Conservation (phyloP, 768 basidiomycete genomes). For the Psilocybe tampanensis region DNA sequence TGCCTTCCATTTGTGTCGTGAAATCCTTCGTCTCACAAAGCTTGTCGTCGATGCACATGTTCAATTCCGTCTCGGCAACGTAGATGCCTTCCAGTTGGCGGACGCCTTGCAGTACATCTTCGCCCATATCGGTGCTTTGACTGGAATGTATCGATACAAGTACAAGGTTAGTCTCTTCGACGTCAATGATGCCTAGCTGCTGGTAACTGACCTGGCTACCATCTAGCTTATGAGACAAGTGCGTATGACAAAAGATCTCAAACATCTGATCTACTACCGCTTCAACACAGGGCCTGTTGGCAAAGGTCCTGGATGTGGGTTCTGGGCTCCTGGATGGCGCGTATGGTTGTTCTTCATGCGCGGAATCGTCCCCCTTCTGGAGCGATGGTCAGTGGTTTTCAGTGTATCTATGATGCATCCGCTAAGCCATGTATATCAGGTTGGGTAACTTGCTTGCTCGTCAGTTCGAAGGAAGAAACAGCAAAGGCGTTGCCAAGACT, state of each 20-base stretch:
- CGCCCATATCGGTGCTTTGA: slow-evolving; percentile 94
- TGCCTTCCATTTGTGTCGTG: slow-evolving; percentile 97
- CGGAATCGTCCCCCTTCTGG: slow-evolving; percentile 95
- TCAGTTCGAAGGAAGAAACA: slow-evolving; percentile 98
- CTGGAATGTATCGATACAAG: slow-evolving; percentile 99
- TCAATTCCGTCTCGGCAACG: slow-evolving; percentile 96
- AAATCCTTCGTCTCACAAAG: slow-evolving; percentile 96
- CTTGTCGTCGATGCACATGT: slow-evolving; percentile 99
- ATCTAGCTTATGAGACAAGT: slow-evolving; percentile 95
- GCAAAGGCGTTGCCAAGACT: slow-evolving; percentile 95
- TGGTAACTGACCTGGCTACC: not conserved
- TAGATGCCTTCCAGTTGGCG: slow-evolving; percentile 98
- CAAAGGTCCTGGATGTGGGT: slow-evolving; percentile 97
- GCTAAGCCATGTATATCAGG: slow-evolving; percentile 34
- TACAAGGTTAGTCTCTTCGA: slow-evolving; percentile 69
- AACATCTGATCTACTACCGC: slow-evolving; percentile 97
- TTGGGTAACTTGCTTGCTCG: slow-evolving; percentile 96
- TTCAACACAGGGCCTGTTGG: slow-evolving; percentile 99
- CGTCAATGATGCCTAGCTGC: not conserved
- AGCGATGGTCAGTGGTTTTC: slow-evolving; percentile 70
- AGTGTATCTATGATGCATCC: not conserved
- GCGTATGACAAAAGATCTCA: slow-evolving; percentile 98
- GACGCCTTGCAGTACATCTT: slow-evolving; percentile 99
- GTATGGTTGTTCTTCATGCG: slow-evolving; percentile 99
- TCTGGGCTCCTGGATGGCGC: slow-evolving; percentile 99